phyloP scores from a whole-genome alignment of 2,329 filamentous ascomycete species.

The Dactylonectria estremocensis region DNA sequence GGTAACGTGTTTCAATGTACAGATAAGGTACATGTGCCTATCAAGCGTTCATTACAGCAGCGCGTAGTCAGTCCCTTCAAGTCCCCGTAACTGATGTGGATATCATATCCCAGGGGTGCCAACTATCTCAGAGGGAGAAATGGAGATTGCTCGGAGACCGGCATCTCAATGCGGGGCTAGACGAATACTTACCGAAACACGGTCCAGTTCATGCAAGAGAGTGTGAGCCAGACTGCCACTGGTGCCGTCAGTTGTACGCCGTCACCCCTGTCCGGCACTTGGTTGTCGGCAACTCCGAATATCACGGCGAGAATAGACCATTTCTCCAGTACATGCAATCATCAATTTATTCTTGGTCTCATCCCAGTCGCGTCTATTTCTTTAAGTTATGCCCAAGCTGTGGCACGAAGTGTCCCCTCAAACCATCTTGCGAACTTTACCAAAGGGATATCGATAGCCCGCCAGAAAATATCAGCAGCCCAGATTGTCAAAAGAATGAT shows the following conservation, averaged over 20 bases:
- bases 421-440: slow-evolving; percentile 72
- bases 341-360: too few species aligned
- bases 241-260: too few species aligned
- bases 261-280: too few species aligned
- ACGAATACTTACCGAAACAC: slow-evolving; percentile 16
- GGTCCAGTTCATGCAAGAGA: background rate
- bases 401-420: slow-evolving; percentile 50
- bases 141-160: slow-evolving; percentile 35
- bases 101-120: slow-evolving; percentile 6
- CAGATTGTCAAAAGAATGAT: slow-evolving; percentile 68
- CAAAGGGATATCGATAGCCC: slow-evolving; percentile 68
- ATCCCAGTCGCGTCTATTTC: too few species aligned
- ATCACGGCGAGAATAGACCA: too few species aligned
- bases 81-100: background rate
- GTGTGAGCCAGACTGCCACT: background rate
- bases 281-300: too few species aligned
- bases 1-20: too few species aligned
- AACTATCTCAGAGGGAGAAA: background rate
- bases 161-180: slow-evolving; percentile 23
- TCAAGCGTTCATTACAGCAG: background rate
- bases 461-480: slow-evolving; percentile 70
- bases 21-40: background rate
- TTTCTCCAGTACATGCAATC: too few species aligned
- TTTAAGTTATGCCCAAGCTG: background rate
- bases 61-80: background rate